phyloP scores from a whole-genome alignment of 2,329 filamentous ascomycete species.

The Hyphodiscus sp. region DNA sequence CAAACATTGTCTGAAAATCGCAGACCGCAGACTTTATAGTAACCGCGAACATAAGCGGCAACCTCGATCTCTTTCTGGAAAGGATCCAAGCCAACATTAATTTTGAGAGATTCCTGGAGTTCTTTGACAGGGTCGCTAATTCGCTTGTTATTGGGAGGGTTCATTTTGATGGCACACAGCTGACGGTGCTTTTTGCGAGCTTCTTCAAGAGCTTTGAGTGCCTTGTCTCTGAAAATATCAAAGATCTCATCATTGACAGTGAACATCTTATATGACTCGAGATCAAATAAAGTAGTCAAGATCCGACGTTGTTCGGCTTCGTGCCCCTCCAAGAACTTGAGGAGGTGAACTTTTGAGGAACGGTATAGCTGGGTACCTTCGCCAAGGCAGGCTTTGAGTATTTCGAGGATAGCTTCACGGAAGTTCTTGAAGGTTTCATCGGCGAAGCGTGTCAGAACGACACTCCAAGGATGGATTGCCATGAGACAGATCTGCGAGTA shows the following conservation, averaged over 20 bases:
- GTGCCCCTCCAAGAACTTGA: constrained; percentile 7
- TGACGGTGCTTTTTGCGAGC: constrained; percentile 46
- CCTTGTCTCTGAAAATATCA: constrained; percentile 38
- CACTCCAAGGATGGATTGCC: constrained; percentile 53
- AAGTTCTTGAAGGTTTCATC: constrained; percentile 42
- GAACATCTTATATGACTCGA: constrained; percentile 11
- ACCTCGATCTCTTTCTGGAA: constrained; percentile 56
- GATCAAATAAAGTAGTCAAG: constrained; percentile 7
- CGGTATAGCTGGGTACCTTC: constrained; percentile 11
- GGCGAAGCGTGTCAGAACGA: constrained; percentile 41
- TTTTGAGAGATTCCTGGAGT: constrained; percentile 8
- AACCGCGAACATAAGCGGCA: constrained; percentile 57
- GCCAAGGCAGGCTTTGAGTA: constrained; percentile 5
- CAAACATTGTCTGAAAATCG: constrained; percentile 52
- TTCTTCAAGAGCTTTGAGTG: constrained; percentile 39
- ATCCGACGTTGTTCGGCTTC: neutral
- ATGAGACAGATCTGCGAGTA: constrained; percentile 51
- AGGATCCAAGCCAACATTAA: constrained; percentile 47
- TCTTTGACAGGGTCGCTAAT: constrained; percentile 2
- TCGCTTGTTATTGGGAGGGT: neutral
- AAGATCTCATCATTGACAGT: constrained; percentile 33
- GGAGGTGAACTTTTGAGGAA: constrained; percentile 4
- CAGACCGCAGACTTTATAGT: constrained; percentile 60
- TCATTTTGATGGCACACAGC: constrained; percentile 30
- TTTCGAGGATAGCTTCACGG: constrained; percentile 28